A percentile compares a stretch with the other conserved stretches of the same genome.
Evolutionary conservation across 2,329 filamentous ascomycete species (phyloP).

Genomic region (Samsoniella hepiali): DNA sequence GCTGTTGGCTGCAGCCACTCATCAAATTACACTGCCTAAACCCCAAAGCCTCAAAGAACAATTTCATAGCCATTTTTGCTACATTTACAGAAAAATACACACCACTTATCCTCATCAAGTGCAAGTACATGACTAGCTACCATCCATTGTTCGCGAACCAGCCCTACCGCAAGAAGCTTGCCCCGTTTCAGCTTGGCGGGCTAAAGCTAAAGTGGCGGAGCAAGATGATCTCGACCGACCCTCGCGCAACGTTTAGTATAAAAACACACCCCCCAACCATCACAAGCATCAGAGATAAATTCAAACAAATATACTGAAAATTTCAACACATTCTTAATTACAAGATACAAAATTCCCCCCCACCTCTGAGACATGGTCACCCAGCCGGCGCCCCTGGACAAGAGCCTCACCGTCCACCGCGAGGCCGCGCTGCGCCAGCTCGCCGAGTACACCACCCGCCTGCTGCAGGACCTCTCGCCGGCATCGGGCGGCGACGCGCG

Average conservation of each 20-base stretch:
- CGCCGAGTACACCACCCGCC: background rate
- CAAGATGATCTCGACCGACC: background rate
- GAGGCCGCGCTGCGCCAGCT: constrained; percentile 11
- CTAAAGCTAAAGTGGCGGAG: constrained; percentile 11
- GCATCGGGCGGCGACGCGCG: background rate
- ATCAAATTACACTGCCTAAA: background rate
- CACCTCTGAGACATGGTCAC: constrained; percentile 2
- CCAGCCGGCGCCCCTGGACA: constrained; percentile 1
- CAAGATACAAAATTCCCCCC: no score
- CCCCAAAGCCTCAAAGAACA: background rate
- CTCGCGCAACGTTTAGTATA: background rate
- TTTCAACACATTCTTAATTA: no score
- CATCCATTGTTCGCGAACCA: background rate
- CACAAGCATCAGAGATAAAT: background rate
- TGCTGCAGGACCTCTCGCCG: background rate
- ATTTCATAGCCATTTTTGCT: no score
- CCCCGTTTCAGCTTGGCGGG: constrained; percentile 11
- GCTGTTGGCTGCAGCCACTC: background rate
- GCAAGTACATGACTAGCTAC: background rate
- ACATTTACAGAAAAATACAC: no score
- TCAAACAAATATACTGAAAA: background rate
- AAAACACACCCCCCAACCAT: background rate
- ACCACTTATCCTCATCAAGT: no score
- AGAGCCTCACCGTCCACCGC: constrained; percentile 7
- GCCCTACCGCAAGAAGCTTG: background rate